Base-by-base conservation (phyloP, 345 rosid species). In the Hibiscus trionum region DNA sequence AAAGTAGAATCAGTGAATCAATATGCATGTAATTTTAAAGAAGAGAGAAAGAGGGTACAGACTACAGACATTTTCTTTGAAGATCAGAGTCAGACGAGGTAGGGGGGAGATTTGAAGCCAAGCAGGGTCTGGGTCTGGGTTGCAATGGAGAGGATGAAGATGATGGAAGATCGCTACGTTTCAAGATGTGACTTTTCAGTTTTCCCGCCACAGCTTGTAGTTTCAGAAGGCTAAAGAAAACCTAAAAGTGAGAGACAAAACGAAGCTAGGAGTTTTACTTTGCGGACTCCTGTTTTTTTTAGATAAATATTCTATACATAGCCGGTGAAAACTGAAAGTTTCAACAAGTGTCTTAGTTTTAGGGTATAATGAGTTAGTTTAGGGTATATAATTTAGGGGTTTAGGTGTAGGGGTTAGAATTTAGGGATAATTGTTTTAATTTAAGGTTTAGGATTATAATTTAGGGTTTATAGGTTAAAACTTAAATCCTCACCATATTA, bases 1-100 rank as follows among this genome's bases (percentile, higher is more conserved):
- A 39, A 39, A 89, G 88, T 79, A 81, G 85, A 63, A 75, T 85
- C 97, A 95, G 89, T 53, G 73, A 88, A 7, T 8, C 10, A 33
- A 33, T 33, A 5, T 3, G 6, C 37, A 21, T 21, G 21, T 21
- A 21, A 21, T 4, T 39, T 1, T 39, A 39, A 8, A 39, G 10
- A 39, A 39, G 44, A 39, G 44, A 39, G 0, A 39, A 39, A 39
- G 44, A 39, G 44, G 44, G 44, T 39, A 39, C 44, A 39, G 2
- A 39, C 1, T 8, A 39, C 44, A 39, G 44, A 39, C 97, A 93
- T 89, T 39, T n/a, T 21, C 72, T 21, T 11, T 1, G 11, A 67
- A 11, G 1, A 15, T 31, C 17, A 5, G 5, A 21, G 15, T 29
- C 50, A 15, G 21, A 12, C 17, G 27, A 47, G 44, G 15, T 27